phyloP scores from a whole-genome alignment of 108 stramenopile genomes.

The Cafeteria roenbergensis region DNA sequence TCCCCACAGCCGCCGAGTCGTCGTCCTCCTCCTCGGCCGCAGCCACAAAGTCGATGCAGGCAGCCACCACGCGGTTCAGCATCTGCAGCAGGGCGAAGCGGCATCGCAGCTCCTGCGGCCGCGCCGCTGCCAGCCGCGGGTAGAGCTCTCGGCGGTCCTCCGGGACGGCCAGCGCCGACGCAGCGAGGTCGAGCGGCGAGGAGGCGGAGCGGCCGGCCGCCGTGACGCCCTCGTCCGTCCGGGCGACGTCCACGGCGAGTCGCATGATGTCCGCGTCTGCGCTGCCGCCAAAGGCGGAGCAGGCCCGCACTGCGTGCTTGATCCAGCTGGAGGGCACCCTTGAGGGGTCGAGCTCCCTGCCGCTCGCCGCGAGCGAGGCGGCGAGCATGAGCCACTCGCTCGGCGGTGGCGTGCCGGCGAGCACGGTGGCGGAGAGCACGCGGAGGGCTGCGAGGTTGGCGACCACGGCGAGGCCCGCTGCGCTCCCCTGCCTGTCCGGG shows the following conservation, averaged over 20 bases:
- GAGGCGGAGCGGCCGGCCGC: not conserved
- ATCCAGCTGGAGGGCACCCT: too few species aligned
- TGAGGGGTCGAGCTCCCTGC: too few species aligned
- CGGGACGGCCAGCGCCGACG: not conserved
- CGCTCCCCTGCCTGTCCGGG: too few species aligned
- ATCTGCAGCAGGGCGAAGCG: not conserved
- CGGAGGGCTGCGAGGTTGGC: too few species aligned
- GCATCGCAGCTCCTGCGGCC: not conserved
- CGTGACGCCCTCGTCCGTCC: too few species aligned
- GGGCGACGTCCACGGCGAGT: not conserved
- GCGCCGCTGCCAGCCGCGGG: not conserved
- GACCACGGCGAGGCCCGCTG: too few species aligned
- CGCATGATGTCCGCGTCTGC: not conserved
- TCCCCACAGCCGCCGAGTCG: not conserved
- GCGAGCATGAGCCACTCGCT: too few species aligned
- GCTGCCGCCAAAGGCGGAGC: too few species aligned
- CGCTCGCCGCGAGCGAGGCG: too few species aligned
- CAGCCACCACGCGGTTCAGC: constrained; percentile 2
- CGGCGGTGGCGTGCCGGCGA: too few species aligned
- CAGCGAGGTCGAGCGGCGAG: not conserved
- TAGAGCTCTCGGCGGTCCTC: not conserved
- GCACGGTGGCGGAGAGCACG: too few species aligned
- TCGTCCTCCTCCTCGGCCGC: not conserved
- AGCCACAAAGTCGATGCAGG: not conserved
- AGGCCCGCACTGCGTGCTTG: too few species aligned